phyloP scores from a whole-genome alignment of 371 early-diverging fungal genomes.

The Batrachochytrium dendrobatidis region DNA sequence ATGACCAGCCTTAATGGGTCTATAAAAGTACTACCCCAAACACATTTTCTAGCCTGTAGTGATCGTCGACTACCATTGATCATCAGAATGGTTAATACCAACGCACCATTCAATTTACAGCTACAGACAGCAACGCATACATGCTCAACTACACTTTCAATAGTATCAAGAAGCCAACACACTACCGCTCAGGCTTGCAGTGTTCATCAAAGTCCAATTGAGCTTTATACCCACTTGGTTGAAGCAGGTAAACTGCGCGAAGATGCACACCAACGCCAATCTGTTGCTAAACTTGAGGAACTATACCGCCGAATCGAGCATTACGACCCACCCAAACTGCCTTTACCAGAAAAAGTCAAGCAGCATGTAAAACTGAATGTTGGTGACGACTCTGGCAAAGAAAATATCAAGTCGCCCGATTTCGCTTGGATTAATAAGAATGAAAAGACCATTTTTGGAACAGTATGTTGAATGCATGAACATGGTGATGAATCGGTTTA shows the following conservation, averaged over 20 bases:
- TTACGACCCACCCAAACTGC: conserved; percentile 37
- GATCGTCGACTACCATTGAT: too few species aligned
- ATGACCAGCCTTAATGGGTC: too few species aligned
- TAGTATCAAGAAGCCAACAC: too few species aligned
- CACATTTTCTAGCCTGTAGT: too few species aligned
- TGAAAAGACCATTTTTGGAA: conserved; percentile 27
- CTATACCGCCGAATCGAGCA: conserved; percentile 43
- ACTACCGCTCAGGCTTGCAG: too few species aligned
- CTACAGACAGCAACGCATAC: too few species aligned
- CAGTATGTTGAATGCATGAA: conserved; percentile 34
- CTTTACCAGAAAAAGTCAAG: conserved; percentile 10
- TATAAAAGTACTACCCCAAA: too few species aligned
- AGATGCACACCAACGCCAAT: conserved; percentile 52
- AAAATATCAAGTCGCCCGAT: conserved; percentile 19
- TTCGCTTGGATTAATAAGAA: conserved; percentile 22
- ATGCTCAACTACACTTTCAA: too few species aligned
- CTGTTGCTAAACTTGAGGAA: conserved; percentile 48
- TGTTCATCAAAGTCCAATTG: conserved; percentile 22
- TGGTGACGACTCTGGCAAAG: conserved; percentile 12
- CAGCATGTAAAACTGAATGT: neutral
- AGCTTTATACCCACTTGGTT: conserved; percentile 15
- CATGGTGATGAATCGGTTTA: too few species aligned
- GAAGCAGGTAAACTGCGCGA: conserved; percentile 6
- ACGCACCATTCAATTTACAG: too few species aligned
- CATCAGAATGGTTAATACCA: too few species aligned